Conservation (phyloP, 345 rosid species). For the Ceriops zippeliana region DNA sequence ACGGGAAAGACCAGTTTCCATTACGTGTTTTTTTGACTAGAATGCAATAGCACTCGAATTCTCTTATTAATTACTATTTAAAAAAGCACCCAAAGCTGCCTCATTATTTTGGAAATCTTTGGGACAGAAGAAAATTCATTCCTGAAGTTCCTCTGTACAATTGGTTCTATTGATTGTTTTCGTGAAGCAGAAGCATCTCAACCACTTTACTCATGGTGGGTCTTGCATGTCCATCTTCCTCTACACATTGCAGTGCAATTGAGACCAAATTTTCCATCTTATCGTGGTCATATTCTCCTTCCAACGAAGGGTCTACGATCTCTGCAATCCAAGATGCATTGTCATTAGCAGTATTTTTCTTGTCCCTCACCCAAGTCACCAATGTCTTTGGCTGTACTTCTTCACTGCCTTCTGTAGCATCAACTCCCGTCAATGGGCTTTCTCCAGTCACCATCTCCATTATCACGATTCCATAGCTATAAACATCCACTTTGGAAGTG, state of each 20-base stretch:
- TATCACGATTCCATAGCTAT: background rate
- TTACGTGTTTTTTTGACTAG: too few species aligned
- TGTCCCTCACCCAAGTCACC: conserved; percentile 1
- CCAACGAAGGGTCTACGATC: background rate
- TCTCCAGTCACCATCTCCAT: conserved; percentile 33
- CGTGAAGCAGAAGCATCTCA: conserved; percentile 15
- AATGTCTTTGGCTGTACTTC: conserved; percentile 21
- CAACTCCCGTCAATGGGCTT: background rate
- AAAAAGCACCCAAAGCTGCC: too few species aligned
- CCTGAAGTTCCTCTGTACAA: too few species aligned
- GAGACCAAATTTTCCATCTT: background rate
- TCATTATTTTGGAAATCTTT: too few species aligned
- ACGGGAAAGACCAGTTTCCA: background rate
- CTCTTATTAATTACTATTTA: too few species aligned
- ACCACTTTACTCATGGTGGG: conserved; percentile 32
- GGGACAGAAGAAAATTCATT: too few species aligned
- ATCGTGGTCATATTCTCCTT: background rate
- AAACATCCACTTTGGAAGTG: conserved; percentile 30
- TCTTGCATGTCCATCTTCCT: conserved; percentile 24
- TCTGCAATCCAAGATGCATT: background rate
- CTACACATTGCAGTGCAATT: background rate
- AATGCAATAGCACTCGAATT: too few species aligned
- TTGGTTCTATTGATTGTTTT: too few species aligned
- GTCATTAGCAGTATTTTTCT: background rate
- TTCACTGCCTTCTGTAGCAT: conserved; percentile 18